Evolutionary conservation across 305 asterid species (phyloP).

Genomic region (Fraxinus sp.): DNA sequence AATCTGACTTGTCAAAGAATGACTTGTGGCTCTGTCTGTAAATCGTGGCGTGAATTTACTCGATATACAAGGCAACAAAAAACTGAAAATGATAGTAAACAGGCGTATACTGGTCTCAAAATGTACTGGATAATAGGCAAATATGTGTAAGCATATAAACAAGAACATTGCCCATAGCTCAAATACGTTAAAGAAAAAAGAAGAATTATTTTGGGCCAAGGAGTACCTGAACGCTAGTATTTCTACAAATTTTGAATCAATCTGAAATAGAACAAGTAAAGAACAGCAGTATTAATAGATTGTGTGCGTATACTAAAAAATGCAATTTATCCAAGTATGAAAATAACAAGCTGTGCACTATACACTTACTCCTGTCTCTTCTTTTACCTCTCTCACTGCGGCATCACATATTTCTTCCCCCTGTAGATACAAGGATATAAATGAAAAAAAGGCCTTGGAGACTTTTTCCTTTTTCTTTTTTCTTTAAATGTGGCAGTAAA

Average conservation of each 20-base stretch:
- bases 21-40: constrained; percentile 87
- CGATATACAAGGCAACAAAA: neutral
- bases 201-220: neutral
- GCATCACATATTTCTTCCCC: constrained; percentile 93
- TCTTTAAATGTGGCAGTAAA: constrained; percentile 5
- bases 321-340: neutral
- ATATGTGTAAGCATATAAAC: neutral
- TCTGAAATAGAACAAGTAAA: constrained; percentile 43
- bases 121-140: neutral
- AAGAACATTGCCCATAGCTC: neutral
- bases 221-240: constrained; percentile 82
- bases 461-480: constrained; percentile 1
- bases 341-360: neutral
- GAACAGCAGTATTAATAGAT: neutral
- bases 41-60: constrained; percentile 2
- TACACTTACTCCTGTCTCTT: constrained; percentile 90
- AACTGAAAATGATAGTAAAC: neutral
- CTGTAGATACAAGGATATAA: constrained; percentile 35
- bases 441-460: constrained; percentile 4
- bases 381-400: constrained; percentile 94
- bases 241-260: constrained; percentile 73
- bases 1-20: constrained; percentile 79
- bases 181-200: neutral
- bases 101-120: neutral
- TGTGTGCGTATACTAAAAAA: neutral